Percentiles rank a stretch among this genome's conserved stretches.
Evolutionary conservation across 169 alveolate species (phyloP).

Genomic region (Plasmodium gonderi): DNA sequence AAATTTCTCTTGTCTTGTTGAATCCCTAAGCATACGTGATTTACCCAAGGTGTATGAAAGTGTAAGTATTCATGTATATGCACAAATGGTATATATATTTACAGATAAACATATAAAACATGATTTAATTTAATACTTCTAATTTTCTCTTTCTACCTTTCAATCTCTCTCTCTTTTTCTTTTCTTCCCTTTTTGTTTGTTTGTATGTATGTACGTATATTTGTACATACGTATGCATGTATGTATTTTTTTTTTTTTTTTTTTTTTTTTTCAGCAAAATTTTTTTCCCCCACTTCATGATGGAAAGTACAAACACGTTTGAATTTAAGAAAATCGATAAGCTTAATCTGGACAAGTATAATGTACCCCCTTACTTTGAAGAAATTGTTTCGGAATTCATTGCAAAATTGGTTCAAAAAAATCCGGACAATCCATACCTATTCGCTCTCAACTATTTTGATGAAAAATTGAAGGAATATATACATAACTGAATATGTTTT

Average conservation of each 20-base stretch:
- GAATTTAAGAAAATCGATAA: conserved; percentile 53
- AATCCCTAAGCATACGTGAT: neutral
- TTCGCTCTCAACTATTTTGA: conserved; percentile 55
- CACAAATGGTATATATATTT: neutral
- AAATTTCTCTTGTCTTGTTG: neutral
- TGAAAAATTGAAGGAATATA: conserved; percentile 12
- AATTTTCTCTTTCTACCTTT: neutral
- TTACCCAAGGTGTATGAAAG: neutral
- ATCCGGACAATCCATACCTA: conserved; percentile 47
- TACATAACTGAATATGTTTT: neutral
- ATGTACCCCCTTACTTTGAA: conserved; percentile 39
- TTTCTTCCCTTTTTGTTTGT: neutral
- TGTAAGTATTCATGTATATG: neutral
- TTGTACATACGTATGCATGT: no score
- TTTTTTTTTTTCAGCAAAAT: neutral
- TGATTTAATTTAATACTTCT: neutral
- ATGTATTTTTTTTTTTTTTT: no score
- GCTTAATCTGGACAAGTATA: conserved; percentile 33
- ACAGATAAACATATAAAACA: neutral
- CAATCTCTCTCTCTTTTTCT: neutral
- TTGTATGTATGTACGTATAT: no score
- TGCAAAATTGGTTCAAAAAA: conserved; percentile 16
- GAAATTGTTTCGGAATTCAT: conserved; percentile 59
- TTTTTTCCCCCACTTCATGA: neutral
- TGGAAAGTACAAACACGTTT: conserved; percentile 8